Evolutionary conservation across 2,329 filamentous ascomycete genomes (phyloP), one percentile per base, ranked within the genome.

Genomic region (Phialophora tarda): DNA sequence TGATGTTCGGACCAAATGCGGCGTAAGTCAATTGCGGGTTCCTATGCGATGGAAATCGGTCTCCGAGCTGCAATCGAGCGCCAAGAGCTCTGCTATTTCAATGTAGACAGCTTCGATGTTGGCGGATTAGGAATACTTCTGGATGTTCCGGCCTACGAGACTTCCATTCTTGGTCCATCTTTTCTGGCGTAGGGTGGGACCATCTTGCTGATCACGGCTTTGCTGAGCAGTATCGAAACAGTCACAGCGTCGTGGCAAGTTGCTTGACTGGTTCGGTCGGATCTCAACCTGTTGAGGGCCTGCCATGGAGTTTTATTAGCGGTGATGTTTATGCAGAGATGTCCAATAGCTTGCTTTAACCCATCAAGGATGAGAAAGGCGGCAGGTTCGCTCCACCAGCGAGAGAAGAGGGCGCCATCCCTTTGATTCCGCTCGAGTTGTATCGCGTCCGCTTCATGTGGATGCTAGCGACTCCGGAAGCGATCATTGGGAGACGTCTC

Each of bases 341-440:
- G 26, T 14, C 30, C 5, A 54, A 28, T 28, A 54, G n/a, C 21
- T 54, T 54, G 14, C 23, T 28, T 30, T 24, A 14, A 12, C 50
- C 50, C 4, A 4, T 28, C 50, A 54, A 28, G 17, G 50, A 17
- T 24, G 50, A 54, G 17, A 21, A 54, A 26, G 51, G 26, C 51
- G 17, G 17, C 24, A 30, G 51, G 28, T 32, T 30, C 1, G 24
- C 17, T 26, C 24, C 51, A n/a, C 24, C 26, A 17, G 11, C 24
- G 12, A 54, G 26, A 4, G 12, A 32, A 32, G 2, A 32, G 6
- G 21, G 26, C 26, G n/a, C 11, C 21, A 30, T 54, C 23, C 51
- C 51, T 11, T 30, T 30, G 51, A 54, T 32, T 17, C 51, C 51
- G 6, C 51, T 54, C 14, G 51, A 32, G 26, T 14, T 54, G 51